phyloP scores from a whole-genome alignment of 257 asterid genomes.

The Knoxia roxburghii region DNA sequence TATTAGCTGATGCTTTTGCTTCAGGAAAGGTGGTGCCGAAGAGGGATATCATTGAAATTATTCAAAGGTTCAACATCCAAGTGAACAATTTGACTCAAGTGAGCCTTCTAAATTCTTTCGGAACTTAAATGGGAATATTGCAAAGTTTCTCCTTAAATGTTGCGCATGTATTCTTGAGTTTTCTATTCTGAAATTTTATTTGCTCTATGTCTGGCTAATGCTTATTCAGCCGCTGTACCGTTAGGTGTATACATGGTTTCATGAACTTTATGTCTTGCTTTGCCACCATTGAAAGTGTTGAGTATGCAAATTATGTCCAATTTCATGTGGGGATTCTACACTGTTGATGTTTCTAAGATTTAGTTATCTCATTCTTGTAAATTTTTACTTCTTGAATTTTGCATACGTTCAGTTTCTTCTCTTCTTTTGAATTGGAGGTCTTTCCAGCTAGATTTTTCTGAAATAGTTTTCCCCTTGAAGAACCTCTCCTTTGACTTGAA shows the following conservation, averaged over 20 bases:
- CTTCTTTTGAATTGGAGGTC: no score
- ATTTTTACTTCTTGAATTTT: neutral
- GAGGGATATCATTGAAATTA: slow-evolving; percentile 56
- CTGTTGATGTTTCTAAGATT: neutral
- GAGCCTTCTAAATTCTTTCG: slow-evolving; percentile 30
- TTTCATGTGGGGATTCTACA: neutral
- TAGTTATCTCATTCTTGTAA: neutral
- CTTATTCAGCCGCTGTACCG: neutral
- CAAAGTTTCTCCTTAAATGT: neutral
- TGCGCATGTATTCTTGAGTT: neutral
- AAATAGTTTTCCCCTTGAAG: neutral
- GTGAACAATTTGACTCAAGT: slow-evolving; percentile 94
- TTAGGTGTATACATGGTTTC: neutral
- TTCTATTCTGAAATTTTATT: neutral
- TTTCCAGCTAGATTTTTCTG: neutral
- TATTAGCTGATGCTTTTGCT: slow-evolving; percentile 11
- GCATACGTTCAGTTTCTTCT: neutral
- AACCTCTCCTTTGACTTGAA: neutral
- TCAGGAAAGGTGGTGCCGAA: slow-evolving; percentile 66
- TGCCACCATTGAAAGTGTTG: neutral
- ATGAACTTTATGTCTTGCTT: neutral
- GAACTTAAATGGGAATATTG: neutral
- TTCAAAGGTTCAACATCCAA: slow-evolving; percentile 83
- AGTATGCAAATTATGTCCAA: neutral
- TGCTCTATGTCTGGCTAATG: neutral